Percentiles rank a stretch among this genome's conserved stretches.
These are phyloP conservation scores for Aspergillus sclerotialis DNA, from an alignment of 2,329 filamentous ascomycete species.

Conservation along the genomic window DNA sequence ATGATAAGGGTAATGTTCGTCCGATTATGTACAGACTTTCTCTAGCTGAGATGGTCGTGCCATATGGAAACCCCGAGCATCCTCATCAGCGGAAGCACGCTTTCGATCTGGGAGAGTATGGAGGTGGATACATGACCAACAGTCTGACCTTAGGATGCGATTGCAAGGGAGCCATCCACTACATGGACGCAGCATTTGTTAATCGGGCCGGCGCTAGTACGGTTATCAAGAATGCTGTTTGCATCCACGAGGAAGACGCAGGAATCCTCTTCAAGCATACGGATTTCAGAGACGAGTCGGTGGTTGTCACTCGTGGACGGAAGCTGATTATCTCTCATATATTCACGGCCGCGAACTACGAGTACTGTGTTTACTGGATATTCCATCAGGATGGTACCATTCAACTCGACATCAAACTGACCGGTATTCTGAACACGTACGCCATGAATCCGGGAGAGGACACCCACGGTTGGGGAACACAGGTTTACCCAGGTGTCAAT, in stretches of 20 bases:
- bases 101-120: constrained; percentile 42
- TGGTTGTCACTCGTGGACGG: constrained; percentile 75
- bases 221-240: constrained; percentile 88
- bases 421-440: constrained; percentile 89
- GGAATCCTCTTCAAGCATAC: constrained; percentile 93
- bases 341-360: constrained; percentile 94
- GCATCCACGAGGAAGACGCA: constrained; percentile 88
- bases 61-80: constrained; percentile 41
- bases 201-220: constrained; percentile 67
- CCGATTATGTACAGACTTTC: constrained; percentile 85
- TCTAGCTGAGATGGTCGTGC: constrained; percentile 70
- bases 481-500: constrained; percentile 86
- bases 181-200: constrained; percentile 81
- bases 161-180: constrained; percentile 65
- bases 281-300: constrained; percentile 85
- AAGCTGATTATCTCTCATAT: constrained; percentile 86
- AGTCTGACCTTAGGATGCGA: constrained; percentile 41
- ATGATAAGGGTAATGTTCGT: constrained; percentile 70
- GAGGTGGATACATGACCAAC: constrained; percentile 44
- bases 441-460: constrained; percentile 73
- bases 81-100: constrained; percentile 44
- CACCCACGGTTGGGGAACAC: constrained; percentile 78
- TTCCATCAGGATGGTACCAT: constrained; percentile 90
- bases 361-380: constrained; percentile 83
- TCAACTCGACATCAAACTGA: constrained; percentile 85